These are phyloP conservation scores for Diospyros kaki DNA, from an alignment of 148 eudicot genomes.

Conservation along the genomic window DNA sequence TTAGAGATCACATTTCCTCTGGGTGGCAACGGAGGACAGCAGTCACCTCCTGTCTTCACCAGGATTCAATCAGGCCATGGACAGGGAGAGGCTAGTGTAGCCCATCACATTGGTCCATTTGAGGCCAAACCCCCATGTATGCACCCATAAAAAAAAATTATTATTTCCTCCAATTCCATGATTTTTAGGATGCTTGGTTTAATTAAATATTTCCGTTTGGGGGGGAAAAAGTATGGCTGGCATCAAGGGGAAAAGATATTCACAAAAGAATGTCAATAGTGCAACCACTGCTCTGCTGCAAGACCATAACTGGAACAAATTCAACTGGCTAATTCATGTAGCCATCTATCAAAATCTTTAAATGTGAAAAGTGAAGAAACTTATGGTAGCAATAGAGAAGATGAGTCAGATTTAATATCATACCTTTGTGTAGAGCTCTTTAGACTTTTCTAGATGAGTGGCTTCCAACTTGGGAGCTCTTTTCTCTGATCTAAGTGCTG, in stretches of 20 bases:
- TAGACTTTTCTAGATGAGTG: conserved; percentile 90
- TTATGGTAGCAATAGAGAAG: not conserved
- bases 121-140: too few relatives aligned
- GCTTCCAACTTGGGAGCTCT: conserved; percentile 87
- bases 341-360: not conserved
- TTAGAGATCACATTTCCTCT: not conserved
- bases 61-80: too few relatives aligned
- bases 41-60: not conserved
- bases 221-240: not conserved
- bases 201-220: too few relatives aligned
- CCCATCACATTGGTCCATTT: not conserved
- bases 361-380: not conserved
- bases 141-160: too few relatives aligned
- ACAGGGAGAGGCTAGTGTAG: not conserved
- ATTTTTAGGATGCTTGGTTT: too few relatives aligned
- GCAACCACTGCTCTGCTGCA: not conserved
- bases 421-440: conserved; percentile 87
- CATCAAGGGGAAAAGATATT: not conserved
- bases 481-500: conserved; percentile 89
- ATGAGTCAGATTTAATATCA: conserved; percentile 15
- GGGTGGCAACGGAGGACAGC: not conserved
- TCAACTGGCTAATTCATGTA: not conserved
- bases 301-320: not conserved
- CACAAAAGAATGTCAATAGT: not conserved
- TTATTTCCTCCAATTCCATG: too few relatives aligned